Evolutionary conservation across 2,329 filamentous ascomycete genomes (phyloP), one percentile per base, ranked within the genome.

Genomic region (Daldinia sp.): DNA sequence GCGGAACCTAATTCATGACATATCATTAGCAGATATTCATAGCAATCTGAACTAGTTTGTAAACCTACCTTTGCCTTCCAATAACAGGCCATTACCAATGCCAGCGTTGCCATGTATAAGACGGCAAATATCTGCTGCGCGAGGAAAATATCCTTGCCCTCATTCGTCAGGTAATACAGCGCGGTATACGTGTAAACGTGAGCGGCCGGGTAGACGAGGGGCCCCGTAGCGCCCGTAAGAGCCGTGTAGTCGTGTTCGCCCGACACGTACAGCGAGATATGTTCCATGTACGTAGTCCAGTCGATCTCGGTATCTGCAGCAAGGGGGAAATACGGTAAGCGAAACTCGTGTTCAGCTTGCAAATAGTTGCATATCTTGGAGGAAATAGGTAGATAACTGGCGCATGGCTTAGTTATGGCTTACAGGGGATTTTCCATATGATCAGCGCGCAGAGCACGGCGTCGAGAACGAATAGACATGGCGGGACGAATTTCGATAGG

Each of bases 261-360:
- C 18, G 88, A 85, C 51, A 94, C 82, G 76, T 92, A 96, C 74
- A 94, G 90, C 44, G 87, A 82, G 50, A 98, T 86, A 77, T 99
- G 96, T 79, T 98, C 88, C 94, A 99, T 98, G 81, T 99, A 99
- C 0, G 96, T 93, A 66, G 87, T 87, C 95, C 95, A 99, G 82
- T 99, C 96, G 77, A 99, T 99, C 81, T 99, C 96, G 48, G 96
- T 99, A 79, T 99, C 96, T 86, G 73, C 54, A 26, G 20, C 20
- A 30, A 15, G 20, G 63, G 33, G 33, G 33, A 6, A 50, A 50
- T 9, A 28, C 26, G 1, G 41, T 68, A 44, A 63, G 63, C 50
- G 15, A 33, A 4, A 35, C 20, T 41, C n/a, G n/a, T 26, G 46
- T 51, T 33, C 46, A 51, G 46, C 46, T 51, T 26, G 15, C 15